phyloP scores from a whole-genome alignment of 805 yeast species.

The Torulaspora delbrueckii region DNA sequence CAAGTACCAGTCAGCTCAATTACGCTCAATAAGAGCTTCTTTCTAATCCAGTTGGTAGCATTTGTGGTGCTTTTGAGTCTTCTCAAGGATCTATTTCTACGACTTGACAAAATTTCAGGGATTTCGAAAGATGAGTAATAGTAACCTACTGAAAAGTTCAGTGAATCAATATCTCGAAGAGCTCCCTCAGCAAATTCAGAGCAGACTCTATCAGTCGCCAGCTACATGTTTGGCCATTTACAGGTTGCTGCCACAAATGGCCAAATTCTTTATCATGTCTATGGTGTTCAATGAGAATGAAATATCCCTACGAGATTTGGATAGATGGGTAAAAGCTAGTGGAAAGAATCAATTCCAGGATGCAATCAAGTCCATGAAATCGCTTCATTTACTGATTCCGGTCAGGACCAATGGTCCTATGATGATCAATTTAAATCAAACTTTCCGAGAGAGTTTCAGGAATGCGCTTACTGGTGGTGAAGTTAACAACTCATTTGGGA shows the following conservation, averaged over 20 bases:
- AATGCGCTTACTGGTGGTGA: conserved; percentile 81
- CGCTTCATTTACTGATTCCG: conserved; percentile 63
- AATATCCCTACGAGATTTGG: conserved; percentile 60
- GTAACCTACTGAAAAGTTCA: conserved; percentile 52
- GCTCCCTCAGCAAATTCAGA: conserved; percentile 80
- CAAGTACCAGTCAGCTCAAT: neutral
- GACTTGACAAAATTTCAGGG: too few relatives aligned
- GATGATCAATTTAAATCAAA: conserved; percentile 53
- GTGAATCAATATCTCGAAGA: conserved; percentile 88
- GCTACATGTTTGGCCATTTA: conserved; percentile 94
- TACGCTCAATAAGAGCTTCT: neutral
- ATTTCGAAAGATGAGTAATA: conserved; percentile 22
- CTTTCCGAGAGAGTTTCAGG: conserved; percentile 69
- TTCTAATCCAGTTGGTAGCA: neutral
- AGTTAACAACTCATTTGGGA: conserved; percentile 69
- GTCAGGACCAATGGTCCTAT: conserved; percentile 26
- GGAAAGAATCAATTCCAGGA: conserved; percentile 57
- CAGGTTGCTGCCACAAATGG: conserved; percentile 80
- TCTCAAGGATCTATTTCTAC: neutral
- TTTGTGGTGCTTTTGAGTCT: neutral
- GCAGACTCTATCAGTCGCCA: conserved; percentile 77
- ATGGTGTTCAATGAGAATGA: conserved; percentile 79
- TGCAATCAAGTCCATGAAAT: conserved; percentile 68
- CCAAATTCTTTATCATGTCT: conserved; percentile 83
- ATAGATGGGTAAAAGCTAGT: conserved; percentile 64